phyloP scores from a whole-genome alignment of 1,284 basidiomycete species.

The Phellinidium pouzarii region DNA sequence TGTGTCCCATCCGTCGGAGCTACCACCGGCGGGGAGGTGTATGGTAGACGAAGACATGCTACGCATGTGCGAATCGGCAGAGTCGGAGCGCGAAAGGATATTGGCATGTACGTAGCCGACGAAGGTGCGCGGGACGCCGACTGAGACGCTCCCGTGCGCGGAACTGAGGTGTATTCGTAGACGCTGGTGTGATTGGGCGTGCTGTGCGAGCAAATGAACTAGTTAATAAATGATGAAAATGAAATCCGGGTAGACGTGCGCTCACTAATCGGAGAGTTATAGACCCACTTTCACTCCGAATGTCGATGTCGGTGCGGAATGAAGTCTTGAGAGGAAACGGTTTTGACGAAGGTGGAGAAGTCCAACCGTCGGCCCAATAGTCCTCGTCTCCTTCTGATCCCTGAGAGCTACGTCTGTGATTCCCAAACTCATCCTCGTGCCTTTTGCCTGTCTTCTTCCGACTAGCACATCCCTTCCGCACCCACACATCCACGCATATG shows the following conservation, averaged over 20 bases:
- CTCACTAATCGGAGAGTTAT: slow-evolving; percentile 12
- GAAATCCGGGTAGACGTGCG: not conserved
- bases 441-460: not conserved
- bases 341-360: not conserved
- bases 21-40: not conserved
- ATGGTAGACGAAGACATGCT: not conserved
- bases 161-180: slow-evolving; percentile 13
- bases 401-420: not conserved
- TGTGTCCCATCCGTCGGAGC: not conserved
- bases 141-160: slow-evolving; percentile 3
- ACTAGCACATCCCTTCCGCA: slow-evolving; percentile 10
- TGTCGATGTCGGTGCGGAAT: slow-evolving; percentile 7
- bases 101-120: slow-evolving; percentile 8
- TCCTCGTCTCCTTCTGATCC: slow-evolving; percentile 3
- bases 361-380: slow-evolving; percentile 14
- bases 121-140: slow-evolving; percentile 15
- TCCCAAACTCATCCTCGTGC: not conserved
- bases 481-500: slow-evolving; percentile 16
- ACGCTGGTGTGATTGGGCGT: slow-evolving; percentile 11
- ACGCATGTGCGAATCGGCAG: not conserved
- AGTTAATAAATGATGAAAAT: not conserved
- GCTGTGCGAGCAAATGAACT: not conserved
- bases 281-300: slow-evolving; percentile 7
- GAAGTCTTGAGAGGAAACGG: not conserved
- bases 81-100: not conserved